phyloP scores from a whole-genome alignment of 129 eudicot genomes.

The Helianthus tuberosus region DNA sequence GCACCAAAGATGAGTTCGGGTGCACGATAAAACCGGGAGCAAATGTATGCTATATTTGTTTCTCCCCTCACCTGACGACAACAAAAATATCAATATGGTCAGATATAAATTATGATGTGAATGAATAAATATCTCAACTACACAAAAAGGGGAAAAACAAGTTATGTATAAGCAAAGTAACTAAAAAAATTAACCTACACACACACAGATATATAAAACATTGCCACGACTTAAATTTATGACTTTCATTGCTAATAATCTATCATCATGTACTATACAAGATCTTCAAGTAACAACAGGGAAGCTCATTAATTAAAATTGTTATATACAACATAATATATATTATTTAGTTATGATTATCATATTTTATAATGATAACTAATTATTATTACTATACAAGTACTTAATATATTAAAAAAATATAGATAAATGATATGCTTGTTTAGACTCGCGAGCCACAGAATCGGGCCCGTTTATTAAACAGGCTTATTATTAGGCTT shows the following conservation, averaged over 20 bases:
- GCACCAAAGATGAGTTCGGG: slow-evolving; percentile 98
- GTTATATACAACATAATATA: too few relatives aligned
- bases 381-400: too few relatives aligned
- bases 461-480: too few relatives aligned
- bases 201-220: neutral
- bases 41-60: slow-evolving; percentile 87
- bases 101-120: slow-evolving; percentile 10
- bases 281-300: neutral
- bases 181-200: neutral
- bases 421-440: too few relatives aligned
- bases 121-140: neutral
- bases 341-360: too few relatives aligned
- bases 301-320: too few relatives aligned
- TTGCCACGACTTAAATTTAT: neutral
- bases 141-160: neutral
- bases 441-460: too few relatives aligned
- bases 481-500: too few relatives aligned
- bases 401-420: too few relatives aligned
- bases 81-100: neutral
- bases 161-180: neutral
- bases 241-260: slow-evolving; percentile 7
- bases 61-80: slow-evolving; percentile 77
- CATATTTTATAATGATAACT: too few relatives aligned
- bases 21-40: slow-evolving; percentile 94
- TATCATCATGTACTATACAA: neutral